These are phyloP conservation scores for Narthecium ossifragum DNA, from an alignment of 106 monocot species.

Conservation along the genomic window DNA sequence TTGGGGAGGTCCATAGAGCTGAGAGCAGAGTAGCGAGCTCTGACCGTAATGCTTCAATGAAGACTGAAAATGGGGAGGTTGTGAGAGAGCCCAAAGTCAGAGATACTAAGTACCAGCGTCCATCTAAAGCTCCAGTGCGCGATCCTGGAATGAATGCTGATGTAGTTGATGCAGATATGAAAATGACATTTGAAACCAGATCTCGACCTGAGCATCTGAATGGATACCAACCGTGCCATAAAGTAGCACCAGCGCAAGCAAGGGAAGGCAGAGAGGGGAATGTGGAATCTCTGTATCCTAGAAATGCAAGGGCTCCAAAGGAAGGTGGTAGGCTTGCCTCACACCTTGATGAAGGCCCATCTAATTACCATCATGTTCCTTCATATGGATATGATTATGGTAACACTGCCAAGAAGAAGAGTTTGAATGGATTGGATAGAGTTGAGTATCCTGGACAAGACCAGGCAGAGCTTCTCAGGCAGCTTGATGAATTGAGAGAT, in stretches of 20 bases:
- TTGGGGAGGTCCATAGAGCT: slow-evolving; percentile 15
- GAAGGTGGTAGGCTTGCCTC: slow-evolving; percentile 18
- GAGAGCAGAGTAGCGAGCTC: no score
- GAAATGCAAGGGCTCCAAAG: neutral
- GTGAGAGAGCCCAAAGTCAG: slow-evolving; percentile 1
- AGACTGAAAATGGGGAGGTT: slow-evolving; percentile 12
- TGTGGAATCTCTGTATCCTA: neutral
- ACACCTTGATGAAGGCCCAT: slow-evolving; percentile 49
- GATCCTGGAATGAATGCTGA: slow-evolving; percentile 4
- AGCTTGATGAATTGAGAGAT: slow-evolving; percentile 88
- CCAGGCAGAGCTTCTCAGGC: slow-evolving; percentile 56
- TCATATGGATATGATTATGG: neutral
- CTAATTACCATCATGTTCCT: slow-evolving; percentile 23
- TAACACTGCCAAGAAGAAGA: slow-evolving; percentile 12
- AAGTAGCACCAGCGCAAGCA: slow-evolving; percentile 8
- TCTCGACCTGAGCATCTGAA: slow-evolving; percentile 2
- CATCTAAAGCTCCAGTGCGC: slow-evolving; percentile 16
- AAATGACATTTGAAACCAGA: slow-evolving; percentile 19
- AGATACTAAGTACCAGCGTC: slow-evolving; percentile 11
- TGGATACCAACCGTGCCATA: slow-evolving; percentile 1
- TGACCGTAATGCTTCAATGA: no score
- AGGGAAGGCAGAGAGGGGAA: slow-evolving; percentile 14
- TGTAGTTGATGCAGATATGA: slow-evolving; percentile 13
- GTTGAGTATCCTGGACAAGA: slow-evolving; percentile 55
- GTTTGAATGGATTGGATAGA: slow-evolving; percentile 17